Base-by-base conservation (phyloP, 106 monocot genomes). In the Allium sativum region DNA sequence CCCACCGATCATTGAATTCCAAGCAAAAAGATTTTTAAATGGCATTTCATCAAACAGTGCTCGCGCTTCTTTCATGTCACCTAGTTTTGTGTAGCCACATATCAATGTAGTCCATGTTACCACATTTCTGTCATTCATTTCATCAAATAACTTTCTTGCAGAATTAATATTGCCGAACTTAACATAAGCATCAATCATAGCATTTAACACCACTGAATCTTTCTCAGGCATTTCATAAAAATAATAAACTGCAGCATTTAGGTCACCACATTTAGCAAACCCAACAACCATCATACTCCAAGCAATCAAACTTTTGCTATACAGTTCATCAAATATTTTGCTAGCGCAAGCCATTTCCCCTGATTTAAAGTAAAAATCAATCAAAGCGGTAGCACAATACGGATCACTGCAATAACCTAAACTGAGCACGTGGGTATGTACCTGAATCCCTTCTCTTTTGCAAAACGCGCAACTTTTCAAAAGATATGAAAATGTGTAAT, bases 71-170 rank as follows among this genome's bases (percentile, higher is more conserved):
- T 72, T 65, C 76, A 73, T 69, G 40, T 81, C 53, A 3, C 76
- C 81, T 16, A 45, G 47, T 48, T 74, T 73, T 51, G 70, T 66
- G 59, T 77, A 82, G 21, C 82, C 82, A 17, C 44, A 56, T 10
- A 77, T 67, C 73, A 82, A 63, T 62, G 70, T 82, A 44, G 82
- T 82, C 82, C 82, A 82, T 19, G 77, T 66, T 10, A 77, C 77
- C 58, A 82, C 77, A 62, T 70, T 82, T 48, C 48, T 54, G 7
- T 77, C 65, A 0, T 16, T 53, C 82, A 77, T 70, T 18, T 71
- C 74, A 44, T 74, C 73, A 42, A 82, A 82, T 61, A 82, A 3
- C 46, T 12, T 65, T 59, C 48, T 55, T 40, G 82, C 82, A 13
- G 73, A 74, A 53, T 13, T 46, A 62, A 82, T 11, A 52, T 82